phyloP scores from a whole-genome alignment of 2,329 filamentous ascomycete species.

The Aspergillus intermedius region DNA sequence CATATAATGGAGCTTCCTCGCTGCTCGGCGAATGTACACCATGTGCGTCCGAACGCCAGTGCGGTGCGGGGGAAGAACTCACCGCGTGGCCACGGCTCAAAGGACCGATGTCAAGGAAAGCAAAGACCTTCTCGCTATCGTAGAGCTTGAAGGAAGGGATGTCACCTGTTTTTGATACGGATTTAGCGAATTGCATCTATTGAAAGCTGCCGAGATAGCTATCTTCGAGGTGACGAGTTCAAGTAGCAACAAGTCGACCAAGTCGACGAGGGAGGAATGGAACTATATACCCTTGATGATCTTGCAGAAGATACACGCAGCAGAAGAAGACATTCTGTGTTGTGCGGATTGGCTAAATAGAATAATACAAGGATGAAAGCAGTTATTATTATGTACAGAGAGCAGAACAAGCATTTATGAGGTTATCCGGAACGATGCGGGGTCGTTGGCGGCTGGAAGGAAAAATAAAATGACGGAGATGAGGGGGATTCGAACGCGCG shows the following conservation, averaged over 20 bases:
- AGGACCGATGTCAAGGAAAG: conserved; percentile 94
- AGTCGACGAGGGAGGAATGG: background rate
- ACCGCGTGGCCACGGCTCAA: conserved; percentile 85
- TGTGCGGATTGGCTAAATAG: conserved; percentile 2
- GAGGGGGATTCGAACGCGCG: conserved; percentile 24
- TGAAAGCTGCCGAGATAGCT: background rate
- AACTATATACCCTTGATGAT: conserved; percentile 74
- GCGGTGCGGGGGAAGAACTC: conserved; percentile 32
- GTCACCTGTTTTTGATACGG: conserved; percentile 56
- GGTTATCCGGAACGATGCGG: conserved; percentile 9
- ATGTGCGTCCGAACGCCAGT: background rate
- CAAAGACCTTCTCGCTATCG: conserved; percentile 86
- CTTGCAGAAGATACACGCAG: conserved; percentile 92
- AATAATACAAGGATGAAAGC: background rate
- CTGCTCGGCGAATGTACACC: too few relatives aligned
- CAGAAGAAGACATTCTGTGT: conserved; percentile 26
- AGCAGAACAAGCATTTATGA: background rate
- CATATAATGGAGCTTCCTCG: too few relatives aligned
- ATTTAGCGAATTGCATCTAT: background rate
- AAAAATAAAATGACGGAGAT: conserved; percentile 5
- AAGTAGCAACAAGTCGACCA: conserved; percentile 3
- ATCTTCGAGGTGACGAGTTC: background rate
- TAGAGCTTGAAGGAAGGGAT: conserved; percentile 96
- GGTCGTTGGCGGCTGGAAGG: conserved; percentile 7
- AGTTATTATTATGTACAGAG: background rate